Evolutionary conservation across 257 asterid genomes (phyloP), one percentile per base, ranked within the genome.

Genomic region (Nicotiana knightiana): DNA sequence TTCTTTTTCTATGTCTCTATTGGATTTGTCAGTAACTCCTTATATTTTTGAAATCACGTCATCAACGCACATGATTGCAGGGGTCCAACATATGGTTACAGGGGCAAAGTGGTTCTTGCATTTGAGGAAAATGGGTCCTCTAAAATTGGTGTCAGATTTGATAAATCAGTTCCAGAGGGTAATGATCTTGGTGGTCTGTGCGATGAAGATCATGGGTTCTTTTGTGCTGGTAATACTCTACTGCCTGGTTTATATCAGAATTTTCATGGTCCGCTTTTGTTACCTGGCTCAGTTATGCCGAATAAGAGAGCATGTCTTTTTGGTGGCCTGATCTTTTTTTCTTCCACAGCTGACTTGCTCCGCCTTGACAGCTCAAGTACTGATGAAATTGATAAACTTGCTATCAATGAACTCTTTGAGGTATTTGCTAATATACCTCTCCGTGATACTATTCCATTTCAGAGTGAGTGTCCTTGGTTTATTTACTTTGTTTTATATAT

Each of bases 101-200:
- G 83, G 85, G 98, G 99, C 85, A 91, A 91, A 90, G 99, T 95
- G 84, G 87, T 93, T 62, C 95, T 93, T 86, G 88, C 99, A 68
- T 95, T 91, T 83, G 99, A 92, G 88, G 97, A 89, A 83, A 95
- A 95, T 87, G 95, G 91, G 79, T 90, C 93, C 80, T 80, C 77
- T 21, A 80, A 80, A 67, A 80, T 61, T 43, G 76, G 77, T 80
- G 71, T 30, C 57, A 46, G 70, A 80, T 67, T 61, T 65, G 83
- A 80, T 64, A 63, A 51, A 66, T 55, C 61, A 46, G 35, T 80
- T 53, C 77, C 61, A 9, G 83, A 67, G 53, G 71, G 63, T 61
- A 59, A 21, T 48, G 75, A 63, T 80, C 75, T 63, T 64, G 83
- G 71, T 30, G 83, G 76, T 65, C 48, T 66, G 62, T 80, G 83